Percentiles rank a stretch among this genome's conserved stretches.
These are phyloP conservation scores for Candida methanosorbosa DNA, from an alignment of 805 yeast species.

Conservation along the genomic window DNA sequence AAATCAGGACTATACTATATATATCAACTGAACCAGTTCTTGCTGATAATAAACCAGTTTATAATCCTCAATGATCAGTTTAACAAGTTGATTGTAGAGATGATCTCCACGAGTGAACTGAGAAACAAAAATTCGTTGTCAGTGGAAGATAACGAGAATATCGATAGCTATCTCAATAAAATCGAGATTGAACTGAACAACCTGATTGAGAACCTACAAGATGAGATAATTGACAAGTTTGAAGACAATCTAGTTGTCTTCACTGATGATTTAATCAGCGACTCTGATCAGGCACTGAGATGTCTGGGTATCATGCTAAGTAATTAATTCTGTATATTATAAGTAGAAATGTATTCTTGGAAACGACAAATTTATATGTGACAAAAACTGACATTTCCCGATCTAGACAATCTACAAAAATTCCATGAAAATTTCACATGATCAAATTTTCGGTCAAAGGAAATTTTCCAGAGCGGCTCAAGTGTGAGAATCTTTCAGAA, in stretches of 20 bases:
- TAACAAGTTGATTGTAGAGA: slow-evolving; percentile 24
- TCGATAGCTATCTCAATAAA: slow-evolving; percentile 12
- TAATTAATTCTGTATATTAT: slow-evolving; percentile 4
- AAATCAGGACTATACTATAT: slow-evolving; percentile 32
- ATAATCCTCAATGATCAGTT: slow-evolving; percentile 28
- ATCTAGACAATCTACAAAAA: no score
- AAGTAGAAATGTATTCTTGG: neutral
- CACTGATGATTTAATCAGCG: slow-evolving; percentile 44
- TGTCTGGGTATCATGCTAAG: slow-evolving; percentile 32
- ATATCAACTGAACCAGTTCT: slow-evolving; percentile 29
- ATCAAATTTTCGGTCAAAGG: no score
- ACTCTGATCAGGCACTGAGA: slow-evolving; percentile 38
- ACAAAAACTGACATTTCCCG: no score
- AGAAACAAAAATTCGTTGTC: slow-evolving; percentile 12
- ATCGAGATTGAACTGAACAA: slow-evolving; percentile 22
- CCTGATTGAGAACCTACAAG: slow-evolving; percentile 31
- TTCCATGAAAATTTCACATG: no score
- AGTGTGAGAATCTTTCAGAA: no score
- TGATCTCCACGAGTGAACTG: slow-evolving; percentile 21
- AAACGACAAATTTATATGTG: no score
- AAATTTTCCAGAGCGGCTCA: no score
- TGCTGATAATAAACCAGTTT: slow-evolving; percentile 31
- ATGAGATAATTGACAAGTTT: slow-evolving; percentile 33
- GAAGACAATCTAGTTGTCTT: slow-evolving; percentile 32
- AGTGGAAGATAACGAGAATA: slow-evolving; percentile 14